Evolutionary conservation across 495 filamentous ascomycete genomes (phyloP), one percentile per base, ranked within the genome.

Genomic region (Chaetomium cochliodes): DNA sequence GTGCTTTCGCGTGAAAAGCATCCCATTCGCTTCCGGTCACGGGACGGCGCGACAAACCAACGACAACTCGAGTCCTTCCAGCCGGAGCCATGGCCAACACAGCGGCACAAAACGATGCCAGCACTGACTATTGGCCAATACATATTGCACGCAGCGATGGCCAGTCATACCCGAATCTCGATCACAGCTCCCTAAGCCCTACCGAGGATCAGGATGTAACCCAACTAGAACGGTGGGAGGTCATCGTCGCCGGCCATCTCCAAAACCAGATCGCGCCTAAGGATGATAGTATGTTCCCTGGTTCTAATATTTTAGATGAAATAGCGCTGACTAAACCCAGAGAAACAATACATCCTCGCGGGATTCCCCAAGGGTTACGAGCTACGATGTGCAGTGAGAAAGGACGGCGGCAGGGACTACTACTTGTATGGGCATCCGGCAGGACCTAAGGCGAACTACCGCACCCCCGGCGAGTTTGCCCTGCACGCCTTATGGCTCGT

Each of bases 381-480:
- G 62, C 60, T 77, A 25, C 67, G 74, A 53, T 69, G 63, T 20
- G 68, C 70, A 54, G 58, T 67, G 28, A 58, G 67, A 15, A 71
- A 69, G 33, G 68, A 66, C n/a, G 59, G 60, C n/a, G 63, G 55
- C 26, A 65, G 71, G n/a, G 78, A 80, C 59, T 77, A 75, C 58
- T 79, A 77, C 60, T 65, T 79, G 9, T 81, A 76, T 37, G 79
- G 79, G 16, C 78, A 80, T 57, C 79, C 79, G 1, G 65, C 66
- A 7, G 74, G 78, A 0, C 58, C 61, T 15, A 73, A 70, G 47
- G 60, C 70, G n/a, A 65, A 67, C 46, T 81, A 73, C 60, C 72
- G 78, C 30, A 78, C 77, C 9, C 70, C 77, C 2, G 69, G 67
- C 22, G 79, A 82, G 18, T 79, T 82, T 51, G 75, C 75, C 18